Percentiles rank a stretch among this genome's conserved stretches.
These are phyloP conservation scores for Cystofilobasidium ferigula DNA, from an alignment of 768 basidiomycete genomes.

Conservation along the genomic window DNA sequence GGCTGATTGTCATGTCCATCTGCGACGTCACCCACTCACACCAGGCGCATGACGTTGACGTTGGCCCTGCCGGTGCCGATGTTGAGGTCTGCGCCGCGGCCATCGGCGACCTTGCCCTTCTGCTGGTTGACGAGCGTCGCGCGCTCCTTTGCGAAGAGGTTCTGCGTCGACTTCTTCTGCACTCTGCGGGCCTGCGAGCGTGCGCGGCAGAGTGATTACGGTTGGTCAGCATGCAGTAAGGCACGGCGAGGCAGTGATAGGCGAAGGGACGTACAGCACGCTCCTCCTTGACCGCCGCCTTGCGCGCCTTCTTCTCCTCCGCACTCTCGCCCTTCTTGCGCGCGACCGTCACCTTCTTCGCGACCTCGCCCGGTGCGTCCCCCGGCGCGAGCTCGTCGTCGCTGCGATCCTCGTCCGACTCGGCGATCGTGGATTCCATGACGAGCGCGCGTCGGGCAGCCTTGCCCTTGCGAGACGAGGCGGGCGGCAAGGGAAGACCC, in stretches of 20 bases:
- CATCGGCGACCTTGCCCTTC: conserved; percentile 35
- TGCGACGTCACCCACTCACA: no score
- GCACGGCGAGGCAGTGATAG: background rate
- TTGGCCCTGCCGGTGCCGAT: conserved; percentile 24
- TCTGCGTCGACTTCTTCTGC: conserved; percentile 43
- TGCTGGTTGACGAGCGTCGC: conserved; percentile 39
- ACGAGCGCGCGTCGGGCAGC: background rate
- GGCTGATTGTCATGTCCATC: no score
- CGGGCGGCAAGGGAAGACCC: conserved; percentile 60
- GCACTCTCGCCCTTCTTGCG: conserved; percentile 62
- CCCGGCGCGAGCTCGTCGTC: conserved; percentile 35
- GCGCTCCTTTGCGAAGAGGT: conserved; percentile 40
- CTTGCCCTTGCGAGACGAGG: conserved; percentile 31
- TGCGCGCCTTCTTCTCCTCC: conserved; percentile 43
- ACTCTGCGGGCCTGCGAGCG: conserved; percentile 36
- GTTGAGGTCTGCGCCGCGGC: conserved; percentile 36
- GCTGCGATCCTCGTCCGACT: conserved; percentile 29
- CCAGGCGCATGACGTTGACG: conserved; percentile 16
- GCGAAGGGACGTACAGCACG: conserved; percentile 32
- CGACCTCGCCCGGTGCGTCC: no score
- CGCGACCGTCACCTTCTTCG: conserved; percentile 54
- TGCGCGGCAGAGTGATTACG: background rate
- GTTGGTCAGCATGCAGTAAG: background rate
- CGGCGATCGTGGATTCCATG: conserved; percentile 8
- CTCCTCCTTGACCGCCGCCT: conserved; percentile 43